A percentile compares a stretch with the other conserved stretches of the same genome.
These are phyloP conservation scores for Penicillium salamii DNA, from an alignment of 495 filamentous ascomycete genomes.

Conservation along the genomic window DNA sequence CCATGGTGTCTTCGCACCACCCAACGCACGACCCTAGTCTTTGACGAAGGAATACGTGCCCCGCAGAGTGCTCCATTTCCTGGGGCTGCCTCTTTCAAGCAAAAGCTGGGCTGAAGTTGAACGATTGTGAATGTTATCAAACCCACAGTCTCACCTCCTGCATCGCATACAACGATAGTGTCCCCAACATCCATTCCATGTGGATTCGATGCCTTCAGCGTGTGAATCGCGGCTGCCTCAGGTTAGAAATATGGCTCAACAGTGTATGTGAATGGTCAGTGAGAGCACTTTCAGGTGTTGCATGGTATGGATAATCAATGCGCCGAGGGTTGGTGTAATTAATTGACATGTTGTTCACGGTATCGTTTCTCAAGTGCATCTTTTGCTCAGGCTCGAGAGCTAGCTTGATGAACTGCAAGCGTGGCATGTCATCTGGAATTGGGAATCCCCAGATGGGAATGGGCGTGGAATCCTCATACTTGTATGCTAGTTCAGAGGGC, in stretches of 20 bases:
- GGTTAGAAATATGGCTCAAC: constrained; percentile 55
- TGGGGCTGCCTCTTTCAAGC: constrained; percentile 62
- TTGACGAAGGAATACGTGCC: constrained; percentile 60
- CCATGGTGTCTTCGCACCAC: constrained; percentile 20
- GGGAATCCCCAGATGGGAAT: constrained; percentile 49
- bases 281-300: constrained; percentile 57
- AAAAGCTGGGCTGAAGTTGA: constrained; percentile 32
- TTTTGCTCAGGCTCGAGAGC: constrained; percentile 28
- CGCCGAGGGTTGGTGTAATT: constrained; percentile 9
- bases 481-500: constrained; percentile 32
- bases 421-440: constrained; percentile 35
- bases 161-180: constrained; percentile 74
- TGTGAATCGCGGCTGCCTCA: constrained; percentile 73
- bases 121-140: constrained; percentile 53
- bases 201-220: constrained; percentile 62
- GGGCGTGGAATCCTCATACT: constrained; percentile 25
- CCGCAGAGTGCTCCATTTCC: constrained; percentile 64
- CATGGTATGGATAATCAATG: constrained; percentile 37
- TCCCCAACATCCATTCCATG: constrained; percentile 60
- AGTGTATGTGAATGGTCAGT: constrained; percentile 61
- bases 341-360: constrained; percentile 11
- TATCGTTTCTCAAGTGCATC: background rate
- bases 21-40: constrained; percentile 35
- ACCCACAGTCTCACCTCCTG: constrained; percentile 74
- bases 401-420: constrained; percentile 56